phyloP scores from a whole-genome alignment of 2,329 filamentous ascomycete genomes.

The Raffaelea albimanens region DNA sequence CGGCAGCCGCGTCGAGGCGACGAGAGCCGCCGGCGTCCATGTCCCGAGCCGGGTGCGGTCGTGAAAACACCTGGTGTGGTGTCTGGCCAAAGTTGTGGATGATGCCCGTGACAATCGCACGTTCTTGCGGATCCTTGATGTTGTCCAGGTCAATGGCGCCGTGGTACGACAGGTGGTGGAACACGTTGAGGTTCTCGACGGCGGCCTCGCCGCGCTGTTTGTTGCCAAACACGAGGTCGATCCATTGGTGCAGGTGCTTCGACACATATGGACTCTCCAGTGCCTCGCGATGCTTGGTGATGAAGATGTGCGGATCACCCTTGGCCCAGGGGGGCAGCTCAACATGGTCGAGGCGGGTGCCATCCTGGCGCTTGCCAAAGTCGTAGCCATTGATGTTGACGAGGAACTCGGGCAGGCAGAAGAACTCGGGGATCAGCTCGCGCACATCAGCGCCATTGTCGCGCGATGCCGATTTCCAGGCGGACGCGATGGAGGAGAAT shows the following conservation, averaged over 20 bases:
- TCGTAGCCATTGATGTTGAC: conserved; percentile 93
- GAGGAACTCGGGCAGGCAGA: conserved; percentile 89
- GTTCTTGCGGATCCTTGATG: conserved; percentile 80
- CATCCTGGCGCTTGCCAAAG: conserved; percentile 77
- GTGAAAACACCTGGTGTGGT: conserved; percentile 84
- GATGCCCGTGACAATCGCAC: conserved; percentile 82
- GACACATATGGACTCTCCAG: conserved; percentile 90
- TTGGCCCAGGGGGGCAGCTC: conserved; percentile 94
- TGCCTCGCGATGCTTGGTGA: conserved; percentile 90
- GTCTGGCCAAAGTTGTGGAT: conserved; percentile 99
- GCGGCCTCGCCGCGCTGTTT: conserved; percentile 93
- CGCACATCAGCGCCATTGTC: conserved; percentile 91
- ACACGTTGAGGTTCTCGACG: conserved; percentile 86
- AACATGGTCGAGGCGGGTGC: conserved; percentile 73
- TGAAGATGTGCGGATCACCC: conserved; percentile 89
- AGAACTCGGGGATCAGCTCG: conserved; percentile 94
- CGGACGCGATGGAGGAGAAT: conserved; percentile 85
- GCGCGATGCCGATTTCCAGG: conserved; percentile 82
- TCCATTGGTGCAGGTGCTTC: conserved; percentile 84
- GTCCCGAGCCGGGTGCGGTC: conserved; percentile 70
- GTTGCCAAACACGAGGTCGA: conserved; percentile 86
- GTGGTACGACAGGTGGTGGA: conserved; percentile 90
- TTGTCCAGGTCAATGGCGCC: conserved; percentile 87
- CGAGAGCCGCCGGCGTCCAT: conserved; percentile 52
- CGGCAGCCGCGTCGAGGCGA: conserved; percentile 68